These are phyloP conservation scores for Parietaria judaica DNA, from an alignment of 306 rosid species.

Conservation along the genomic window DNA sequence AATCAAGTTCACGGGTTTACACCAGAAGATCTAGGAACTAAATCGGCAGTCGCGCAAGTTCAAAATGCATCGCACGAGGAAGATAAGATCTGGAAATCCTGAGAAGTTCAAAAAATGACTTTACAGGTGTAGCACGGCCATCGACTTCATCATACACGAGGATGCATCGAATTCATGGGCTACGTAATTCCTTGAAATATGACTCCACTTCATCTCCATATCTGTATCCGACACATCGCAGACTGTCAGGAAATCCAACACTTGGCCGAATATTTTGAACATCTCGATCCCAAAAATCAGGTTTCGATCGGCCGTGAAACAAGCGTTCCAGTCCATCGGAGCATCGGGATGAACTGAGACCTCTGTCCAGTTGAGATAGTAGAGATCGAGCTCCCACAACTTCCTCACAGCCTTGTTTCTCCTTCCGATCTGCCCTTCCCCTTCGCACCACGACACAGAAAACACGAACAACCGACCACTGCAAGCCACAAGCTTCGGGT, in stretches of 20 bases:
- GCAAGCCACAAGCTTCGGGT: constrained; percentile 77
- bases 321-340: constrained; percentile 99
- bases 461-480: constrained; percentile 71
- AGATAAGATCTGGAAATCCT: constrained; percentile 11
- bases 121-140: constrained; percentile 70
- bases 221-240: constrained; percentile 65
- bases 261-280: constrained; percentile 99
- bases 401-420: constrained; percentile 97
- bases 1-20: constrained; percentile 27
- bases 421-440: constrained; percentile 86
- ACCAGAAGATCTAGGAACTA: constrained; percentile 29
- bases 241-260: constrained; percentile 78
- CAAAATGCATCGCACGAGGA: constrained; percentile 7
- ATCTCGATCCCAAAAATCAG: constrained; percentile 87
- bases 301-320: constrained; percentile 63
- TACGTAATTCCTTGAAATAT: constrained; percentile 72
- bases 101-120: neutral
- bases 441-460: constrained; percentile 97
- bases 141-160: constrained; percentile 76
- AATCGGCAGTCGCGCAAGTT: constrained; percentile 19
- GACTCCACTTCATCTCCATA: constrained; percentile 59
- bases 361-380: constrained; percentile 74
- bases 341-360: constrained; percentile 96
- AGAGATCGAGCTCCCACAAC: constrained; percentile 88
- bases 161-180: constrained; percentile 89